Base-by-base conservation (phyloP, 2,329 filamentous ascomycete genomes). In the Neoscytalidium dimidiatum region DNA sequence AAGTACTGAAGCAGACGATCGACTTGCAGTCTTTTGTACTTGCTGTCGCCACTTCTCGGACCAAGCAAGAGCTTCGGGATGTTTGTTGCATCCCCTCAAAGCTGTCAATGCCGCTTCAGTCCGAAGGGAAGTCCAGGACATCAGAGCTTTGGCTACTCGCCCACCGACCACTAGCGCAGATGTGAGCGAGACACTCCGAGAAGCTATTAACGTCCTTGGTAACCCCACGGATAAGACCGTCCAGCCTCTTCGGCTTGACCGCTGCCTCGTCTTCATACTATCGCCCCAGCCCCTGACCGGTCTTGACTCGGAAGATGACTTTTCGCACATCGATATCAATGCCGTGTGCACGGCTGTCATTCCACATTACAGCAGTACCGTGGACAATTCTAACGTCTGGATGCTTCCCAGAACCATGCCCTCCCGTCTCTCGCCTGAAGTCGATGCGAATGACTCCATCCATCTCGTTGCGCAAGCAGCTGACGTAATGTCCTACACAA, bases 21-120 rank as follows among this genome's bases (percentile, higher is more conserved):
- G 67, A 29, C 26, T 68, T 26, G 66, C 66, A 7, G 51, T 68
- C 28, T 67, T 68, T 38, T 68, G 67, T 53, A 67, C 67, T n/a
- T 48, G 35, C 4, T 66, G 64, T 46, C 62, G 62, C 28, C 67
- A 68, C 43, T 52, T 35, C 13, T 28, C 62, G 4, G 51, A 57
- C 9, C 35, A 57, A 13, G 19, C 46, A 19, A 57, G 53, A 33
- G 28, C 38, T 3, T 64, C 64, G 21, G 66, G 63, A 49, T 67
- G 65, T 23, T 63, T 65, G 17, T 41, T 68, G 29, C 64, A 66
- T 62, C 53, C 65, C 19, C 60, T 68, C 14, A 31, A 51, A 35
- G 33, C 35, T 23, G 52, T 56, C n/a, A 64, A 63, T 28, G 41
- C 23, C 14, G 23, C 52, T 35, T 19, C 31, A 7, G 29, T 67